Evolutionary conservation across 2,329 filamentous ascomycete species (phyloP).

Genomic region (Aureobasidium subglaciale): DNA sequence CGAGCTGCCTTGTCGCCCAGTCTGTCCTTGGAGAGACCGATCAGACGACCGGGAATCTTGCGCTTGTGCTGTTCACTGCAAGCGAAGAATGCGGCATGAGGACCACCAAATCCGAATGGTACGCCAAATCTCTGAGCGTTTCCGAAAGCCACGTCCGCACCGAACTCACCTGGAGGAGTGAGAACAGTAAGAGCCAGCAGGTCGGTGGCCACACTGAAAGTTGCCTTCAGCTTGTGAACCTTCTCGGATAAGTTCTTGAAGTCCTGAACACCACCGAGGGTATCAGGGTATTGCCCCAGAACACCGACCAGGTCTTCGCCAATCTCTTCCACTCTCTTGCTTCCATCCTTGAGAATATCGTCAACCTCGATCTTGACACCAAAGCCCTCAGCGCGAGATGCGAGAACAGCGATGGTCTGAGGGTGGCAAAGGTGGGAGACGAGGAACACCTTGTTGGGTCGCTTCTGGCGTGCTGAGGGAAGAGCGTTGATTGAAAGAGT

Average conservation of each 20-base stretch:
- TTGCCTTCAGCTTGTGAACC: constrained; percentile 69
- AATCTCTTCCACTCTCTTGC: constrained; percentile 61
- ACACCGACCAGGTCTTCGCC: constrained; percentile 82
- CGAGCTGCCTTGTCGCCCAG: constrained; percentile 74
- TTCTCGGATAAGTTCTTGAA: constrained; percentile 66
- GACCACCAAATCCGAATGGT: constrained; percentile 84
- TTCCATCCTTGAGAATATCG: constrained; percentile 61
- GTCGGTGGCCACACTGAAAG: constrained; percentile 84
- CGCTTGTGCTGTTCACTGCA: constrained; percentile 87
- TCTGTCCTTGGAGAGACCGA: constrained; percentile 87
- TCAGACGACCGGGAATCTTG: constrained; percentile 83
- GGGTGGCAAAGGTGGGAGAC: constrained; percentile 78
- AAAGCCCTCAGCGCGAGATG: constrained; percentile 83
- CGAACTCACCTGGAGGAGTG: constrained; percentile 87
- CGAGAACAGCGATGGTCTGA: constrained; percentile 76
- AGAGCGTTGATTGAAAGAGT: constrained; percentile 78
- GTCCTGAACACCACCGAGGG: constrained; percentile 70
- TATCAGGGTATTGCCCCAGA: constrained; percentile 92
- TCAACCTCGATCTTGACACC: constrained; percentile 69
- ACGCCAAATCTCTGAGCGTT: constrained; percentile 88
- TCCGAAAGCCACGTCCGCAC: constrained; percentile 90
- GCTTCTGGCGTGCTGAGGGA: constrained; percentile 63
- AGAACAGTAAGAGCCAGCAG: constrained; percentile 79
- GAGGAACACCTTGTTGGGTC: constrained; percentile 70
- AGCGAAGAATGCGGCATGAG: constrained; percentile 95